phyloP scores from a whole-genome alignment of 1,139 yeast species.

The Schwanniomyces etchellsii region DNA sequence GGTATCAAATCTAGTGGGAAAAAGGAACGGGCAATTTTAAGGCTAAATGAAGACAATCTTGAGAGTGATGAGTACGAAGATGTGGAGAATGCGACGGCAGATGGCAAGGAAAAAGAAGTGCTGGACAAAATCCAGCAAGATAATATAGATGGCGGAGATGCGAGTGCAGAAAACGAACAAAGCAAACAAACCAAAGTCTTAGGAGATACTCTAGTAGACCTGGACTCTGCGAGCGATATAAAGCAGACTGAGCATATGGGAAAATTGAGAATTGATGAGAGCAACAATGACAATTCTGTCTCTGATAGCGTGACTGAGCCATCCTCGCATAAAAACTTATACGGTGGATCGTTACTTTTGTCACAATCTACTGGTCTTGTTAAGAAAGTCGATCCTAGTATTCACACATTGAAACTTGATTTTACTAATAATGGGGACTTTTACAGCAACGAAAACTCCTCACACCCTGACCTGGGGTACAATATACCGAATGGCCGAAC shows the following conservation, averaged over 20 bases:
- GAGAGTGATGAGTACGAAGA: slow-evolving; percentile 30
- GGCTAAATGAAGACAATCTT: slow-evolving; percentile 27
- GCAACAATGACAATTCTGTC: neutral
- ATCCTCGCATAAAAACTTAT: slow-evolving; percentile 20
- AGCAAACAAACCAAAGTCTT: neutral
- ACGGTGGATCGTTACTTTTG: slow-evolving; percentile 39
- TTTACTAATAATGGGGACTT: slow-evolving; percentile 8
- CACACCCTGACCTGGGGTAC: neutral
- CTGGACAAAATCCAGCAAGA: neutral
- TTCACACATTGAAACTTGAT: neutral
- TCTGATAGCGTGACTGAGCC: neutral
- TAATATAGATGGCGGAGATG: neutral
- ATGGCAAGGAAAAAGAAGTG: slow-evolving; percentile 6
- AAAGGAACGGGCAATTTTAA: slow-evolving; percentile 37
- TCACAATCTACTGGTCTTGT: slow-evolving; percentile 44
- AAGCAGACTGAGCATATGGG: no score
- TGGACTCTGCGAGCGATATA: neutral
- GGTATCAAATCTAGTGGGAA: slow-evolving; percentile 37
- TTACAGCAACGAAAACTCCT: neutral
- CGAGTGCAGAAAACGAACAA: neutral
- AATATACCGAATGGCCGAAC: neutral
- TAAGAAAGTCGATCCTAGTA: slow-evolving; percentile 24
- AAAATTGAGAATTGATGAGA: neutral
- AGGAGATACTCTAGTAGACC: neutral
- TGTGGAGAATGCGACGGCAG: slow-evolving; percentile 11